Evolutionary conservation across 306 rosid genomes (phyloP).

Genomic region (Neltuma alba): DNA sequence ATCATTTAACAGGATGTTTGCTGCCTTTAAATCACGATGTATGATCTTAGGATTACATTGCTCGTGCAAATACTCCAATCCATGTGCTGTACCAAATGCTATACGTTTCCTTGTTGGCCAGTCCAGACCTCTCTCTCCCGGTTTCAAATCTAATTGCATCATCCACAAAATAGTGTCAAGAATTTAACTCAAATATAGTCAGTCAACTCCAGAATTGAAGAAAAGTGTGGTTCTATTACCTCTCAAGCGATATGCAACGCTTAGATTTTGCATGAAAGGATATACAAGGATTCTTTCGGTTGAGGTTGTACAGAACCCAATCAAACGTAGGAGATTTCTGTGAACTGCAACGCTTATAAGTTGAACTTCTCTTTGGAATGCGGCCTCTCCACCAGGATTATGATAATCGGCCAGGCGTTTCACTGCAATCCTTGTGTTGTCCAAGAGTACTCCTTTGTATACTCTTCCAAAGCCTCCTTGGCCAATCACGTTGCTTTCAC

Average conservation of each 20-base stretch:
- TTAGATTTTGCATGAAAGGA: constrained; percentile 93
- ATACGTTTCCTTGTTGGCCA: constrained; percentile 52
- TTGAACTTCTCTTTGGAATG: constrained; percentile 88
- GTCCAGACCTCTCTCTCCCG: constrained; percentile 49
- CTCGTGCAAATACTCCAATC: constrained; percentile 90
- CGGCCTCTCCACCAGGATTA: constrained; percentile 95
- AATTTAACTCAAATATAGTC: background rate
- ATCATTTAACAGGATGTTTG: constrained; percentile 84
- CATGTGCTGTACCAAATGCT: constrained; percentile 55
- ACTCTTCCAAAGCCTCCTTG: constrained; percentile 99
- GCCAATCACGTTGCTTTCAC: constrained; percentile 80
- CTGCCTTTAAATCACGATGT: constrained; percentile 96
- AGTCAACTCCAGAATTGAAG: constrained; percentile 14
- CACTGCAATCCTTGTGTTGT: constrained; percentile 73
- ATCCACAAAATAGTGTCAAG: constrained; percentile 16
- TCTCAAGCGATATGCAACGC: constrained; percentile 82
- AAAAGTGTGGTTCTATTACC: constrained; percentile 46
- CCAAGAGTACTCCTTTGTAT: constrained; percentile 79
- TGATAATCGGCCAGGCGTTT: constrained; percentile 81
- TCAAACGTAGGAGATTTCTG: constrained; percentile 78
- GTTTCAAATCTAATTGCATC: constrained; percentile 43
- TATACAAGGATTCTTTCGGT: constrained; percentile 92
- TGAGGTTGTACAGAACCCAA: constrained; percentile 78
- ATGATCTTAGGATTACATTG: constrained; percentile 91
- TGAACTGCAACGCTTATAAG: constrained; percentile 93